Conservation (phyloP, 1,284 basidiomycete genomes). For the Austropuccinia psidii region DNA sequence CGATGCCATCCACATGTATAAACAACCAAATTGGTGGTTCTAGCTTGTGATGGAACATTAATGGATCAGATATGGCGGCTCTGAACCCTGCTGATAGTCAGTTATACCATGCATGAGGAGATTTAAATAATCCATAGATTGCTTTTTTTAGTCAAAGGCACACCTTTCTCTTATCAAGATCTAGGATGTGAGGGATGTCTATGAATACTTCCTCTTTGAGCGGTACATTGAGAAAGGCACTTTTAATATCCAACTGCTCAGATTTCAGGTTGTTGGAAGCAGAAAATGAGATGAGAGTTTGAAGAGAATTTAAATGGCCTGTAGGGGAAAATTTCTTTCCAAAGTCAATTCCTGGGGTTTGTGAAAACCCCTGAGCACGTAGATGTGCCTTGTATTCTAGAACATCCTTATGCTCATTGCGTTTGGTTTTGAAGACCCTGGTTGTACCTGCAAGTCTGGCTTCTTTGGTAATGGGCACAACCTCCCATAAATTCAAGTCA, state of each 20-base stretch:
- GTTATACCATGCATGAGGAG: slow-evolving; percentile 3
- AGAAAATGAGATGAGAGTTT: background rate
- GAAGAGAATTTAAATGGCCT: background rate
- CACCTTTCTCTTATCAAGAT: background rate
- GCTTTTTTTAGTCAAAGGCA: background rate
- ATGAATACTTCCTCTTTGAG: background rate
- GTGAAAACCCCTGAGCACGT: background rate
- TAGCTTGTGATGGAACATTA: background rate
- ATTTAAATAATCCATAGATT: background rate
- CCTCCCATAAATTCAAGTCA: too few relatives aligned
- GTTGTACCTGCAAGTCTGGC: too few relatives aligned
- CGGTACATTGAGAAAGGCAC: background rate
- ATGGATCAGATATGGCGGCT: background rate
- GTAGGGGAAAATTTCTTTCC: background rate
- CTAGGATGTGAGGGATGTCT: background rate
- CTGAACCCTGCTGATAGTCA: background rate
- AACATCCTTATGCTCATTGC: too few relatives aligned
- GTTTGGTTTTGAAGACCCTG: too few relatives aligned
- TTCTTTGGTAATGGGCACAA: too few relatives aligned
- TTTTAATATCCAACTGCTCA: background rate
- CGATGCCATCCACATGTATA: background rate
- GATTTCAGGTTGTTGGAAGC: background rate
- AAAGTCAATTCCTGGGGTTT: background rate
- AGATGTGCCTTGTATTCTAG: too few relatives aligned
- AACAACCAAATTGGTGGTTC: background rate